Evolutionary conservation across 1,139 yeast genomes (phyloP), one percentile per base, ranked within the genome.

Genomic region (Sugiyamaella japonica): DNA sequence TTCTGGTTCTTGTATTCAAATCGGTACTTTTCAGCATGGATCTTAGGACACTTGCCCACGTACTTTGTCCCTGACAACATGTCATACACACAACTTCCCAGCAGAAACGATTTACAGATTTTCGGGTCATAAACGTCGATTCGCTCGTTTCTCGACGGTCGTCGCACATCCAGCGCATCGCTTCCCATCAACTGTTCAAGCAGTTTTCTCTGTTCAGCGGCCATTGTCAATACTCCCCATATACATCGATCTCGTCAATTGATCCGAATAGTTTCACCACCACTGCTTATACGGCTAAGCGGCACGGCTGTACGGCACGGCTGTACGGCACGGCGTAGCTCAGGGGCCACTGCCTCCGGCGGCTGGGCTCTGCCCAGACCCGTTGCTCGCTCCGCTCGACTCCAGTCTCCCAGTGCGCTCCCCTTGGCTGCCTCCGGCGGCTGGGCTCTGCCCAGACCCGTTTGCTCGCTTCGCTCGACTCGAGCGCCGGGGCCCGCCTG

Each of bases 71-170:
- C 89, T 13, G 80, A 79, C 66, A 91, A 86, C 55, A 91, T 69
- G 63, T 90, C 97, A 68, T 87, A 88, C 0, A 96, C 95, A 64
- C 98, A 91, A n/a, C 82, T 80, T 1, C 95, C 97, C 7, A 89
- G 89, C 13, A 93, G 70, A 68, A 85, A 91, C 28, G 89, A 77
- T 66, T 87, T 86, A 69, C 98, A 91, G 10, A 90, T 84, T 48
- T 82, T 75, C 15, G 85, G 81, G 58, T 85, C 87, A 28, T 82
- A 76, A 63, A 90, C 71, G 46, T 70, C 65, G 25, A 68, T 60
- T 64, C 69, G 57, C 59, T 61, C 61, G 55, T 66, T 54, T 15
- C 37, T 42, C 3, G 42, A 59, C n/a, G 63, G 63, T 12, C 66
- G 54, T 15, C 70, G 64, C 6, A 39, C 16, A 53, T 41, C 82